phyloP scores from a whole-genome alignment of 768 basidiomycete species.

The Mycena indigotica region DNA sequence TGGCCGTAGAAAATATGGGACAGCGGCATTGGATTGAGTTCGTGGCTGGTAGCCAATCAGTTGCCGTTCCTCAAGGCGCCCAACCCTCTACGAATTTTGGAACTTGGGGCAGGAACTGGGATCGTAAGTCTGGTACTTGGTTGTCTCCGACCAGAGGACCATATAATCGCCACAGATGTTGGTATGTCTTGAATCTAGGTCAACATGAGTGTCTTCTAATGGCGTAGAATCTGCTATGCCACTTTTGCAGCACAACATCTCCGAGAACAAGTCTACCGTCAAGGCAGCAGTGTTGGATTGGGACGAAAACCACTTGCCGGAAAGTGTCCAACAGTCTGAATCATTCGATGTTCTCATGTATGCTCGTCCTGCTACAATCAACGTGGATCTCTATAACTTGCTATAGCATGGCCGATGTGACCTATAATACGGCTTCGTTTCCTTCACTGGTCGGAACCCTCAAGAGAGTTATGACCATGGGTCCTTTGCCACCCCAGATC shows the following conservation, averaged over 20 bases:
- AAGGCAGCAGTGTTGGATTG: constrained; percentile 65
- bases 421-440: constrained; percentile 89
- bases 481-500: constrained; percentile 43
- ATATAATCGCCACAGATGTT: constrained; percentile 71
- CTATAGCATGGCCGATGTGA: constrained; percentile 88
- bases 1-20: constrained; percentile 92
- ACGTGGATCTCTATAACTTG: neutral
- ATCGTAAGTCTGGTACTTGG: constrained; percentile 73
- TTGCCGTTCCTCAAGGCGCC: neutral
- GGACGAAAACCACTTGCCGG: constrained; percentile 63
- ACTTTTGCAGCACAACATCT: constrained; percentile 73
- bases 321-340: constrained; percentile 38
- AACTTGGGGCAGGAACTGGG: constrained; percentile 77
- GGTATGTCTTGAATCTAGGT: constrained; percentile 50
- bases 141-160: constrained; percentile 49
- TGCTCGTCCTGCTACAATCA: constrained; percentile 28
- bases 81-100: constrained; percentile 30
- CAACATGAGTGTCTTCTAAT: neutral
- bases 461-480: constrained; percentile 44
- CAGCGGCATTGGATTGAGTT: constrained; percentile 82
- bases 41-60: constrained; percentile 60
- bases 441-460: constrained; percentile 75
- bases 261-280: constrained; percentile 40
- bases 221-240: constrained; percentile 76
- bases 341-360: constrained; percentile 73